Base-by-base conservation (phyloP, 306 rosid genomes). In the Prosopis cineraria region DNA sequence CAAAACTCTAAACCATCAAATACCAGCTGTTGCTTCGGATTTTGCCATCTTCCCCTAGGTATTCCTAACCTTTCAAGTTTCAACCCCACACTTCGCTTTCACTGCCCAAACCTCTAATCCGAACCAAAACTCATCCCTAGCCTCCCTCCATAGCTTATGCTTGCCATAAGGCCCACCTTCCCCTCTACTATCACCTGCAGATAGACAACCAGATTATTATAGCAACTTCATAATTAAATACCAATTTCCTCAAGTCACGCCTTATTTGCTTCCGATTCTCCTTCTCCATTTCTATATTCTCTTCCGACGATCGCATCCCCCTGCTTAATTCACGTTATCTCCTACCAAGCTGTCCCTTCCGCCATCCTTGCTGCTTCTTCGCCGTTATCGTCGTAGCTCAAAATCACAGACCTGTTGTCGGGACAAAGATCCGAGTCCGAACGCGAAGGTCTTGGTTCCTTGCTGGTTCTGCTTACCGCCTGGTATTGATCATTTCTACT, bases 21-120 rank as follows among this genome's bases (percentile, higher is more conserved):
- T 68, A 36, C 79, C 45, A 78, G 82, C 78, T 74, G 74, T 74
- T 75, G 93, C 76, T 84, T 88, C 76, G 92, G 74, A 40, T 8
- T 43, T 85, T 82, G 91, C 88, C 90, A 82, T 4, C 24, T 59
- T 53, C 4, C 13, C 85, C 19, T 85, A 79, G 1, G 5, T 34
- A 34, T 34, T 8, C 81, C 78, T 39, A 48, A 48, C 16, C 36
- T 6, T 31, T 27, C 36, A 44, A 55, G 20, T 7, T 14, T 29
- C 59, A 45, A 44, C 2, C 34, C 7, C 13, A 31, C 34, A 1
- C n/a, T 14, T 2, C 25, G 22, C 31, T 3, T 9, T 16, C 2
- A 22, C 55, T 19, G 0, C 7, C 62, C 31, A 24, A 3, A 24
- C 31, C 53, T 19, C 36, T 13, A 5, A 5, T 25, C 74, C 89